Percentiles rank a stretch among this genome's conserved stretches.
phyloP scores from a whole-genome alignment of 495 filamentous ascomycete species.

The Aspergillus incahuasiensis region DNA sequence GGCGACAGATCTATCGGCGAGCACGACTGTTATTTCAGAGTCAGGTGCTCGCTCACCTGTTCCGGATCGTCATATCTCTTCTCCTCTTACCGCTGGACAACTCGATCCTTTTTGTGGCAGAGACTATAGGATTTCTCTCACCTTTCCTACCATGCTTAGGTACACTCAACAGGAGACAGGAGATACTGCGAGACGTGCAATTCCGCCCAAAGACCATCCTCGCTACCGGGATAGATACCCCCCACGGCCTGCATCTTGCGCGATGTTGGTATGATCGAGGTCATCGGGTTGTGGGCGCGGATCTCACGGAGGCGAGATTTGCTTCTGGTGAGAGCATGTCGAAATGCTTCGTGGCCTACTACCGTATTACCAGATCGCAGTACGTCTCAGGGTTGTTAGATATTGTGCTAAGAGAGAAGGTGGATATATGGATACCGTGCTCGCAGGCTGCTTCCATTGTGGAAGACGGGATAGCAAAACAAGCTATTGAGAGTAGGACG shows the following conservation, averaged over 20 bases:
- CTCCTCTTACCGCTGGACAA: conserved; percentile 53
- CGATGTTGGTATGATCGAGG: conserved; percentile 60
- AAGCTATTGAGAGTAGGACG: conserved; percentile 54
- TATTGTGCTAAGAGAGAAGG: conserved; percentile 55
- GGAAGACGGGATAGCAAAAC: conserved; percentile 61
- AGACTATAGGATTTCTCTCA: conserved; percentile 23
- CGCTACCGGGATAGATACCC: conserved; percentile 66
- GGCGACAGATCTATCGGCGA: conserved; percentile 1
- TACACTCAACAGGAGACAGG: conserved; percentile 19
- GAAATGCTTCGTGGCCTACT: conserved; percentile 45
- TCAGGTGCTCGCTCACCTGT: conserved; percentile 23
- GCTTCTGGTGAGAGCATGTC: conserved; percentile 40
- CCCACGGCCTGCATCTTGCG: conserved; percentile 63
- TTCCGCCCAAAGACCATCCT: conserved; percentile 59
- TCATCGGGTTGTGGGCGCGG: conserved; percentile 69
- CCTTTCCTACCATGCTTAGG: conserved; percentile 11
- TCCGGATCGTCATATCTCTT: conserved; percentile 33
- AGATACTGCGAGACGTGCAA: conserved; percentile 30
- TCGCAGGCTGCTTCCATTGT: conserved; percentile 55
- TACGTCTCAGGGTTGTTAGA: conserved; percentile 49
- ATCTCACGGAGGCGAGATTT: conserved; percentile 53
- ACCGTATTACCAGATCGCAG: conserved; percentile 44
- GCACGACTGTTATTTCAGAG: conserved; percentile 6
- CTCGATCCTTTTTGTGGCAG: conserved; percentile 39
- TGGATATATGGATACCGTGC: conserved; percentile 71